phyloP scores from a whole-genome alignment of 2,329 filamentous ascomycete genomes.

The Trichoderma cornu-damae region DNA sequence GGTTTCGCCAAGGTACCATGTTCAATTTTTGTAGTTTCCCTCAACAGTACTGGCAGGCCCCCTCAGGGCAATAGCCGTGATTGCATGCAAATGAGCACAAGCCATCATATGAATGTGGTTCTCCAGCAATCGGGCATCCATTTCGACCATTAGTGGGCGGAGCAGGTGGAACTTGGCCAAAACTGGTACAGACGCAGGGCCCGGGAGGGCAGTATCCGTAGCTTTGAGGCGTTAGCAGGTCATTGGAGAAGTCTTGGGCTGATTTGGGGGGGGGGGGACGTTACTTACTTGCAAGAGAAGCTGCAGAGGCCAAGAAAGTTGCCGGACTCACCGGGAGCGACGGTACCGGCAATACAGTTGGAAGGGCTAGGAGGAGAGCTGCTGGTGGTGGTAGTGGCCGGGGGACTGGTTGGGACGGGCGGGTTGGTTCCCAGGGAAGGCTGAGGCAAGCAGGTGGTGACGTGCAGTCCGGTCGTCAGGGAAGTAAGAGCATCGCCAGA shows the following conservation, averaged over 20 bases:
- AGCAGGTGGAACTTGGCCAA: conserved; percentile 29
- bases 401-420: conserved; percentile 26
- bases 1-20: too few species aligned
- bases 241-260: neutral
- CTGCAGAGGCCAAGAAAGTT: conserved; percentile 36
- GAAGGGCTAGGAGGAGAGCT: conserved; percentile 14
- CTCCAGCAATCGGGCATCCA: conserved; percentile 33
- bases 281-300: conserved; percentile 26
- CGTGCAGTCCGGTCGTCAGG: conserved; percentile 15
- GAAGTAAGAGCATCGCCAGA: conserved; percentile 11
- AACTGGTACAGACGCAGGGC: conserved; percentile 32
- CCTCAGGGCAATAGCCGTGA: conserved; percentile 34
- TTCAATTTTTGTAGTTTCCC: neutral
- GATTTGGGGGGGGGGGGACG: too few species aligned
- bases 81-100: conserved; percentile 42
- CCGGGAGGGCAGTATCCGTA: conserved; percentile 33
- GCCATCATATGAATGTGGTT: conserved; percentile 37
- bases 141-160: conserved; percentile 24
- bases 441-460: conserved; percentile 22
- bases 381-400: conserved; percentile 28
- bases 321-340: conserved; percentile 28
- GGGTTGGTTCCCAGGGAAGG: conserved; percentile 28
- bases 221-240: neutral
- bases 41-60: conserved; percentile 27
- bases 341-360: conserved; percentile 27